These are phyloP conservation scores for Penicillium sp. DNA, from an alignment of 2,329 filamentous ascomycete genomes.

Conservation along the genomic window DNA sequence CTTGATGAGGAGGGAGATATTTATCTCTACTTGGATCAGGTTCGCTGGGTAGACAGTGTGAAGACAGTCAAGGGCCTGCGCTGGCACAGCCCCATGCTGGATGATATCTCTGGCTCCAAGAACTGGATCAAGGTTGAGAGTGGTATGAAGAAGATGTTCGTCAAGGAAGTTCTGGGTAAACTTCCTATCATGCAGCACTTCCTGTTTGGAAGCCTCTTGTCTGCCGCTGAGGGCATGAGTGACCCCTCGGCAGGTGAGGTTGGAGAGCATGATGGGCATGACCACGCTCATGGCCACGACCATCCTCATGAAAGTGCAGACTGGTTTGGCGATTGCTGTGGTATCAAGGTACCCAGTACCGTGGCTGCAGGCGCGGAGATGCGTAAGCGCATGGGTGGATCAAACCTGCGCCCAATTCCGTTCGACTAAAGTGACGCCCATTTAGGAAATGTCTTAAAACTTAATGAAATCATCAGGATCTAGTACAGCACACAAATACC, in stretches of 20 bases:
- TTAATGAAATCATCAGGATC: constrained; percentile 3
- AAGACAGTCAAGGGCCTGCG: constrained; percentile 93
- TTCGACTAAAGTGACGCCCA: constrained; percentile 41
- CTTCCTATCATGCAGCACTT: constrained; percentile 99
- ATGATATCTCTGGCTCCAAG: constrained; percentile 90
- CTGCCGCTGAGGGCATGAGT: constrained; percentile 77
- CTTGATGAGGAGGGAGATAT: constrained; percentile 83
- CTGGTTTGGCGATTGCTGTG: constrained; percentile 93
- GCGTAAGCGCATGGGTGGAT: constrained; percentile 69
- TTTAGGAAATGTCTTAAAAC: neutral
- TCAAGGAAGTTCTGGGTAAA: constrained; percentile 88
- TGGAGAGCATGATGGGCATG: constrained; percentile 58
- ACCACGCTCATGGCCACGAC: constrained; percentile 65
- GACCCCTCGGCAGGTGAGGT: constrained; percentile 44
- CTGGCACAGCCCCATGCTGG: constrained; percentile 98
- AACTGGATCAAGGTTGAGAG: constrained; percentile 90
- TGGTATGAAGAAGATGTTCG: constrained; percentile 96
- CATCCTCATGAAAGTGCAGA: constrained; percentile 63
- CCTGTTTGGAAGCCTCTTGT: constrained; percentile 82
- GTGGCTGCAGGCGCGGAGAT: constrained; percentile 88
- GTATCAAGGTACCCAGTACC: constrained; percentile 94
- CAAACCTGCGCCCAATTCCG: constrained; percentile 62
- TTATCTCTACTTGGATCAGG: constrained; percentile 89
- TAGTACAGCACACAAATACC: neutral
- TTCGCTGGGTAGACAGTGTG: constrained; percentile 90